phyloP scores from a whole-genome alignment of 2,329 filamentous ascomycete species.

The Tolypocladium guangdongense region DNA sequence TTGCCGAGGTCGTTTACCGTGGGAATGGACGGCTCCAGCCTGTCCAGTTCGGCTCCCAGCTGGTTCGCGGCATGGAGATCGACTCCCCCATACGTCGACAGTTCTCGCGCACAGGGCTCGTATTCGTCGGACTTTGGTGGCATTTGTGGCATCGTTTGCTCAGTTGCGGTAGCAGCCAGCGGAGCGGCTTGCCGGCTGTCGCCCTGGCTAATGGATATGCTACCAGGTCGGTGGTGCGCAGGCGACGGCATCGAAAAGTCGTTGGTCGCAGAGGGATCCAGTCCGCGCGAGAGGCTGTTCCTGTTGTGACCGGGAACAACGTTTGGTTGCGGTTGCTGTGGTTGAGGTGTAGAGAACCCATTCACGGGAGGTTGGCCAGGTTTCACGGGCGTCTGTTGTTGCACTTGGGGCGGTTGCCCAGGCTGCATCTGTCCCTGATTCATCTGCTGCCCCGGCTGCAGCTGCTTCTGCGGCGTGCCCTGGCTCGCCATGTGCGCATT shows the following conservation, averaged over 20 bases:
- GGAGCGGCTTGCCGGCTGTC: conserved; percentile 17
- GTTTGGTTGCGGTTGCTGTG: conserved; percentile 4
- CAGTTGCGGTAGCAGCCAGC: conserved; percentile 8
- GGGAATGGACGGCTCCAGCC: conserved; percentile 65
- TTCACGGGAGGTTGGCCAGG: conserved; percentile 26
- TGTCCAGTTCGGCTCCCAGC: conserved; percentile 55
- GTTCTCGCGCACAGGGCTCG: conserved; percentile 40
- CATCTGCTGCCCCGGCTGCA: conserved; percentile 25
- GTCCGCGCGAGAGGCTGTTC: conserved; percentile 40
- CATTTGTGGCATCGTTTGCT: conserved; percentile 25
- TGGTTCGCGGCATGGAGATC: conserved; percentile 53
- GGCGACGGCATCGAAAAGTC: conserved; percentile 38
- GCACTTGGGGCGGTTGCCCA: conserved; percentile 16
- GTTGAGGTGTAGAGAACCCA: conserved; percentile 24
- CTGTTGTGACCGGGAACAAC: conserved; percentile 28
- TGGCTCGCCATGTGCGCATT: conserved; percentile 5
- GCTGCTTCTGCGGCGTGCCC: conserved; percentile 21
- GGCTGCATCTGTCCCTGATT: conserved; percentile 20
- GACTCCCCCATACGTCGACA: conserved; percentile 60
- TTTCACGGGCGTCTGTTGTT: conserved; percentile 28
- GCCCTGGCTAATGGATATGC: conserved; percentile 27
- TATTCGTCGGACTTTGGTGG: conserved; percentile 40
- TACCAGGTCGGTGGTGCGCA: conserved; percentile 27
- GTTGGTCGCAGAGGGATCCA: conserved; percentile 26
- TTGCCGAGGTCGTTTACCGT: conserved; percentile 67